Evolutionary conservation across 257 asterid genomes (phyloP), one percentile per base, ranked within the genome.

Genomic region (Solanum stenotomum): DNA sequence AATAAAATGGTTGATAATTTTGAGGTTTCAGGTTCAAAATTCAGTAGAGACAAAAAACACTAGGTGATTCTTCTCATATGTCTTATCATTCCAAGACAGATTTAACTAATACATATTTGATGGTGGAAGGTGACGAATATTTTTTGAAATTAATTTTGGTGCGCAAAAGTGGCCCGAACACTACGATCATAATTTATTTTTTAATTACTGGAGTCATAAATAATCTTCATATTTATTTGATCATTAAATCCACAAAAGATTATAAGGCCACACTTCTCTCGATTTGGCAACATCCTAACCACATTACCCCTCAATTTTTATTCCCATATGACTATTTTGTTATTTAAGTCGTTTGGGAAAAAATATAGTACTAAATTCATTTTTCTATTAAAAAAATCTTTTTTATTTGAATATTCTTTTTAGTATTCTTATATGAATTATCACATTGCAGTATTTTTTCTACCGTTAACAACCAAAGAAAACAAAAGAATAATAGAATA

Each of bases 71-170:
- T 49, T 49, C 0, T 5, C 8, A 15, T 49, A 0, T 49, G 3
- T 49, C 8, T 5, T 2, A 46, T 0, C 18, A 2, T 46, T 46
- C 0, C 0, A 11, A 10, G 15, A 10, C 14, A 11, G 20, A 46
- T 1, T 2, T 46, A 46, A 2, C 7, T 46, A 0, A 5, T 46
- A 14, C 1, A 4, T 46, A 7, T 0, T 46, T 46, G 59, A 0
- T 46, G 7, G 2, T 14, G 59, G 20, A 5, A 46, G 7, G 3
- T 46, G 33, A 0, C 33, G 2, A 31, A 31, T 31, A 31, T 31
- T 0, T 31, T 31, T 1, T 46, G 7, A 0, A 42, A 42, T 42
- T 42, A 42, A 42, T 42, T 11, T 3, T 10, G 46, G 13, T 10
- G 5, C 14, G 1, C 49, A 42, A 42, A 42, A 42, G 0, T 42